phyloP scores from a whole-genome alignment of 768 basidiomycete species.

The Mycena vitilis region DNA sequence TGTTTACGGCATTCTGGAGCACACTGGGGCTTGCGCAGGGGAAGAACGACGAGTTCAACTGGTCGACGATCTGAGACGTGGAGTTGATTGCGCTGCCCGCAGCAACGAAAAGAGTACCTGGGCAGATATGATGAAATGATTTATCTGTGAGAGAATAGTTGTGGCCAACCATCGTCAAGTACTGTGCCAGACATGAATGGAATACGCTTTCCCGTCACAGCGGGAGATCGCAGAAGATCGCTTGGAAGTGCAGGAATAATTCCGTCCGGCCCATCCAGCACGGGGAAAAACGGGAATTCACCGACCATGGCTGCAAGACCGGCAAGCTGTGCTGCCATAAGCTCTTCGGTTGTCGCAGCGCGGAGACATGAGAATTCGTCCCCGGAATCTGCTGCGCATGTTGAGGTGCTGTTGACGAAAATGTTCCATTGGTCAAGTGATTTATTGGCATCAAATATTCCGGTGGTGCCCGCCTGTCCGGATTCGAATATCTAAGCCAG shows the following conservation, averaged over 20 bases:
- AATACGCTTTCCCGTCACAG: constrained; percentile 34
- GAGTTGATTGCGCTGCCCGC: constrained; percentile 17
- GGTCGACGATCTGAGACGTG: background rate
- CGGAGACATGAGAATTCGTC: constrained; percentile 20
- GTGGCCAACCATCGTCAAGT: constrained; percentile 44
- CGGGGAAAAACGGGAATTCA: constrained; percentile 40
- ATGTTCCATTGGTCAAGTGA: constrained; percentile 31
- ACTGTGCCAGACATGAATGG: constrained; percentile 45
- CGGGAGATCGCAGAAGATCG: constrained; percentile 23
- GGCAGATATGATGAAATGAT: background rate
- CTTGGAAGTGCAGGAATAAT: constrained; percentile 42
- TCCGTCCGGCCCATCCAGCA: constrained; percentile 42
- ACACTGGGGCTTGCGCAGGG: constrained; percentile 15
- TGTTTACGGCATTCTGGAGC: constrained; percentile 3
- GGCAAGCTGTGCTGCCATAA: constrained; percentile 10
- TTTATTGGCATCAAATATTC: constrained; percentile 37
- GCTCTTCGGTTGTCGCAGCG: constrained; percentile 16
- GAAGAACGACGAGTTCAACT: constrained; percentile 10
- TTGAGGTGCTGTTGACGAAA: constrained; percentile 32
- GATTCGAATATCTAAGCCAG: constrained; percentile 29
- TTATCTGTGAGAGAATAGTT: background rate
- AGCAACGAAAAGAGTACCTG: constrained; percentile 41
- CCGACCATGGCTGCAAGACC: constrained; percentile 26
- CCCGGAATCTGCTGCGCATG: constrained; percentile 26
- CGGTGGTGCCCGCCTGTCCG: constrained; percentile 40